Base-by-base conservation (phyloP, 768 basidiomycete species). In the Sistotremastrum suecicum region DNA sequence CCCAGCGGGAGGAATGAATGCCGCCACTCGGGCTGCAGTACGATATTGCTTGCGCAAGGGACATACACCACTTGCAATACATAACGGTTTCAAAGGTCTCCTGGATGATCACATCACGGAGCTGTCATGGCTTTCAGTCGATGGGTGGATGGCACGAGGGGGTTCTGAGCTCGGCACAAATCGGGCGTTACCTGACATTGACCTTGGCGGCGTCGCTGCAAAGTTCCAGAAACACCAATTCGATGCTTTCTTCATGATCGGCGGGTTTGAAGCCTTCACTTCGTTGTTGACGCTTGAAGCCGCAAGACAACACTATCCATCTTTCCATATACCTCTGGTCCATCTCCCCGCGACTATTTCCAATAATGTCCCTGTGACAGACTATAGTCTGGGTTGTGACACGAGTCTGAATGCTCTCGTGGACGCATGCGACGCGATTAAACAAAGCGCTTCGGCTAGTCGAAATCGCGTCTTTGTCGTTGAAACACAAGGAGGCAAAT, bases 161-260 rank as follows among this genome's bases (percentile, higher is more conserved):
- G 95, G 95, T 7, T 97, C 92, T 29, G 95, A 99, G 62, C 78
- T 99, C 10, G 95, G 95, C 12, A 98, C 95, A 32, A 98, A 98
- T 67, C 85, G 95, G 42, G 72, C 76, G 7, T 66, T 90, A 39
- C 95, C 95, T 12, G 82, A 83, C 41, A 64, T 76, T 42, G 89
- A 97, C 62, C 74, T 98, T 39, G 94, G 91, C 1, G 76, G 76
- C 7, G 72, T 98, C 37, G 95, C 95, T 3, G 68, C 88, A 39
- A 86, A 88, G 56, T 89, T 99, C 73, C 91, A 97, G 63, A 65
- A 88, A 54, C 80, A 86, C 60, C 63, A 66, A 34, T 64, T 98
- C 51, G 74, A 97, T 51, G 85, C 69, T 2, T 59, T 99, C 40
- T 61, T 98, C 55, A 71, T 99, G 60, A 85, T 98, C 53, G 95